Evolutionary conservation across 352 stramenopile genomes (phyloP), one percentile per base, ranked within the genome.

Genomic region (Globisporangium viniferum): DNA sequence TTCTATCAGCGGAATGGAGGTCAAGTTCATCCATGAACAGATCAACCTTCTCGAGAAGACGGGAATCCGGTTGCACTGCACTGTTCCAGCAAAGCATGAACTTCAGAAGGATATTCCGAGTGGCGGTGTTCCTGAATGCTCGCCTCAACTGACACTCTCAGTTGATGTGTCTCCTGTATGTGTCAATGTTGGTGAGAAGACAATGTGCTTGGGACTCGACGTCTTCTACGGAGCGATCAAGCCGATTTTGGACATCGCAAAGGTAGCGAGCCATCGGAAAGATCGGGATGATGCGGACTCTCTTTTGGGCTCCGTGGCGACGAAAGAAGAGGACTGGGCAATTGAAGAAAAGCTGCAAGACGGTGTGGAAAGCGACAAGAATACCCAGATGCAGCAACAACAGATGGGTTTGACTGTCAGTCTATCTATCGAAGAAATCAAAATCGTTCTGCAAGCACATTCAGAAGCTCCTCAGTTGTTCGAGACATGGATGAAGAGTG

Each of bases 401-500:
- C 39, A 31, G 18, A 9, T 69, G 12, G 62, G 67, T 9, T 14
- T 73, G 18, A 49, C 48, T 55, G 51, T 81, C 3, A 66, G 70
- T 27, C 73, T 81, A 22, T 36, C 77, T 2, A 59, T 87, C 33
- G 73, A 86, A 39, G 78, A 86, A 59, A 72, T 89, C 41, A 89
- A 85, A 59, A 59, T 89, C 44, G 75, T 73, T 20, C 57, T 87
- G 31, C 70, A 80, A 22, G 82, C 78, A 15, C 78, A 80, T 36
- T 84, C 77, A 0, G 79, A 86, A 41, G 68, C 70, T 1, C 70
- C 76, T 18, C 74, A 82, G 29, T 62, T 84, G 44, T 83, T 89
- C 53, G 80, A 89, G 59, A 69, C 69, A 24, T 87, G 77, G 80
- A 79, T 89, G 75, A 86, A 84, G 69, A 72, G 56, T 54, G 63